Percentiles rank a stretch among this genome's conserved stretches.
These are phyloP conservation scores for Kodamaea kakaduensis DNA, from an alignment of 805 yeast species.

Conservation along the genomic window DNA sequence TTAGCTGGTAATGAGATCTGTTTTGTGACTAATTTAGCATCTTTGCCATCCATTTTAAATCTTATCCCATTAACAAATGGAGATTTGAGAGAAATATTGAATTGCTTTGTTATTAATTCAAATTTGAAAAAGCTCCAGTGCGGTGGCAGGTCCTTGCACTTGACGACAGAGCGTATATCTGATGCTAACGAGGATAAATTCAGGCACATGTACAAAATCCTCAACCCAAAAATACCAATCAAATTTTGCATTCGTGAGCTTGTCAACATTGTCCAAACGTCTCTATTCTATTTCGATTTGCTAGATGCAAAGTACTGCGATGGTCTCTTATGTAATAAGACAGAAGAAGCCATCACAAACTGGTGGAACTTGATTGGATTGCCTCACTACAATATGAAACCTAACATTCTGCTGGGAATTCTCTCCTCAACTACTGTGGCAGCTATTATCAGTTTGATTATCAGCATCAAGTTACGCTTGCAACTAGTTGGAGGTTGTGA, in stretches of 20 bases:
- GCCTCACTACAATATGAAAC: slow-evolving; percentile 39
- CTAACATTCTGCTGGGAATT: slow-evolving; percentile 48
- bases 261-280: slow-evolving; percentile 68
- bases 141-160: slow-evolving; percentile 77
- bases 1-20: slow-evolving; percentile 31
- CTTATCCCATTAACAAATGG: slow-evolving; percentile 69
- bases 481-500: slow-evolving; percentile 35
- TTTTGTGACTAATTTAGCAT: slow-evolving; percentile 78
- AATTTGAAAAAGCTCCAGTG: slow-evolving; percentile 75
- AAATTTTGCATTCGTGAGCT: slow-evolving; percentile 69
- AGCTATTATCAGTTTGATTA: slow-evolving; percentile 72
- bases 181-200: slow-evolving; percentile 81
- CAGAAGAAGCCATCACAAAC: slow-evolving; percentile 61
- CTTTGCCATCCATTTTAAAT: slow-evolving; percentile 70
- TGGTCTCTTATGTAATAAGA: slow-evolving; percentile 77
- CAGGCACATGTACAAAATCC: slow-evolving; percentile 64
- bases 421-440: slow-evolving; percentile 68
- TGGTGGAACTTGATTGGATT: slow-evolving; percentile 85
- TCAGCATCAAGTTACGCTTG: slow-evolving; percentile 65
- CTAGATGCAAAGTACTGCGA: slow-evolving; percentile 70
- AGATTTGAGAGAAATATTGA: slow-evolving; percentile 47
- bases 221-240: slow-evolving; percentile 46
- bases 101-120: slow-evolving; percentile 65
- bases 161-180: slow-evolving; percentile 61
- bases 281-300: slow-evolving; percentile 72